These are phyloP conservation scores for Diospyros lotus DNA, from an alignment of 148 eudicot genomes.

Conservation along the genomic window DNA sequence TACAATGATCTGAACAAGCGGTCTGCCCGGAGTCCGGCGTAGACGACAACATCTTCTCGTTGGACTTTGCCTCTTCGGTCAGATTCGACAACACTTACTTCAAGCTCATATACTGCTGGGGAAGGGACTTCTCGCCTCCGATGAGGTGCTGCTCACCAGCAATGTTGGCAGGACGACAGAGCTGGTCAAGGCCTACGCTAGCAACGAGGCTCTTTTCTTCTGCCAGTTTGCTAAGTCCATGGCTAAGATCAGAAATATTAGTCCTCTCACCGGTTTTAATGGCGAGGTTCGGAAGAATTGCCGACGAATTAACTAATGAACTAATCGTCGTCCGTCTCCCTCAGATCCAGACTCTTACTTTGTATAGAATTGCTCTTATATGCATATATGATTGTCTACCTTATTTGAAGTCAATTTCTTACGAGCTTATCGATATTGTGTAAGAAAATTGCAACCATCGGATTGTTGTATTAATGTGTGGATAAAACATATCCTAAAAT, in stretches of 20 bases:
- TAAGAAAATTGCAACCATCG: neutral
- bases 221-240: constrained; percentile 59
- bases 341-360: too few species aligned
- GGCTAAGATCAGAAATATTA: constrained; percentile 62
- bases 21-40: constrained; percentile 66
- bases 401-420: neutral
- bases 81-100: constrained; percentile 77
- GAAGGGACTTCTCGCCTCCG: constrained; percentile 68
- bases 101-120: constrained; percentile 73
- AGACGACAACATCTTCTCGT: constrained; percentile 60
- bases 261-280: constrained; percentile 51
- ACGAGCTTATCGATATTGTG: too few species aligned
- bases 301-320: constrained; percentile 38
- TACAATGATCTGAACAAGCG: constrained; percentile 55
- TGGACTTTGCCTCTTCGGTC: constrained; percentile 67
- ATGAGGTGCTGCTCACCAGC: constrained; percentile 64
- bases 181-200: constrained; percentile 51
- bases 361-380: neutral
- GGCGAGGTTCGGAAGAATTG: constrained; percentile 70
- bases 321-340: neutral
- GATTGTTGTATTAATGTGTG: neutral
- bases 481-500: neutral
- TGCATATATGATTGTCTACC: neutral
- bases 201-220: constrained; percentile 47
- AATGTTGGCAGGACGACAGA: constrained; percentile 27